These are phyloP conservation scores for Didymella keratinophila DNA, from an alignment of 2,329 filamentous ascomycete genomes.

Conservation along the genomic window DNA sequence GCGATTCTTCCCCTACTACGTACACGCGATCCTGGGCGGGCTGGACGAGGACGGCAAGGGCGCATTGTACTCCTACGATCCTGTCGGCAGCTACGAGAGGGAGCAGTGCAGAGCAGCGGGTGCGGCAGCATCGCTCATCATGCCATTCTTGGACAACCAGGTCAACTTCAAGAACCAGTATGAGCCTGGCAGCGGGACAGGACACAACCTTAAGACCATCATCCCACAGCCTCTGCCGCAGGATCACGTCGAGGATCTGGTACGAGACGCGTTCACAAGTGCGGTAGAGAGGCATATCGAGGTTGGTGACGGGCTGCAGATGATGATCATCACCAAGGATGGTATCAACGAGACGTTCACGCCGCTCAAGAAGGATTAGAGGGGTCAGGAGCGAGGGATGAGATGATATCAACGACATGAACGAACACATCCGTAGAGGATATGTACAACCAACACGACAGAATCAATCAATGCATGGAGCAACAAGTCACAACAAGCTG, in stretches of 20 bases:
- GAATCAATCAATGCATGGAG: neutral
- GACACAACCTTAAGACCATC: conserved; percentile 79
- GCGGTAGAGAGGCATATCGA: conserved; percentile 99
- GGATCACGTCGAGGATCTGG: conserved; percentile 80
- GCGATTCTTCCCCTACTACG: conserved; percentile 99
- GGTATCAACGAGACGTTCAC: conserved; percentile 87
- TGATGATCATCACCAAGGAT: conserved; percentile 87
- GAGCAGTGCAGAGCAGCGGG: conserved; percentile 95
- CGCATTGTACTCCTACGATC: conserved; percentile 96
- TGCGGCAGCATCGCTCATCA: conserved; percentile 91
- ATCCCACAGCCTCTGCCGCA: conserved; percentile 73
- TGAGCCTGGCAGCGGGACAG: conserved; percentile 82
- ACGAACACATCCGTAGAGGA: conserved; percentile 26
- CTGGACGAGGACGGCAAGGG: conserved; percentile 94
- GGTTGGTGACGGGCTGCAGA: conserved; percentile 94
- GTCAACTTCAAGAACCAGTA: conserved; percentile 99
- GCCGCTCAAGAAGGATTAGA: conserved; percentile 73
- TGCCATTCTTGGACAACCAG: conserved; percentile 99
- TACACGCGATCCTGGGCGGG: conserved; percentile 90
- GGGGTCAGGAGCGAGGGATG: conserved; percentile 35
- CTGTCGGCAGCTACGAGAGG: conserved; percentile 95
- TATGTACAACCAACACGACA: conserved; percentile 28
- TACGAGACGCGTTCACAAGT: conserved; percentile 97
- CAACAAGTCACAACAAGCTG: neutral
- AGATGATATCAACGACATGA: conserved; percentile 50